phyloP scores from a whole-genome alignment of 1,284 basidiomycete species.

The Rhodotorula sp. region DNA sequence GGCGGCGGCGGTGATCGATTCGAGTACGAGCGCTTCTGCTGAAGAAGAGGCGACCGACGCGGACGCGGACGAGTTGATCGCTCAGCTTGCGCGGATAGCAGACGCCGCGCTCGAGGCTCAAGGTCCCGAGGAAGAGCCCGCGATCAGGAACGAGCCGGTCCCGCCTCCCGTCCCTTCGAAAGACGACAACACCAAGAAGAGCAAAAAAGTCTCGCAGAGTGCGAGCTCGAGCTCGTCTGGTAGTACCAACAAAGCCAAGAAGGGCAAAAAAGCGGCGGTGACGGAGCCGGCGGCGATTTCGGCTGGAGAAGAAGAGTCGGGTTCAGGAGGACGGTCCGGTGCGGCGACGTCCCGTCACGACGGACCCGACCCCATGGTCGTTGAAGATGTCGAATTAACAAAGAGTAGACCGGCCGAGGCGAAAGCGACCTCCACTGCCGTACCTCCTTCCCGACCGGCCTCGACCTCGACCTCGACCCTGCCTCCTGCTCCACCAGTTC shows the following conservation, averaged over 20 bases:
- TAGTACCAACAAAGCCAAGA: not conserved
- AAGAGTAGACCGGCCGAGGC: too few relatives aligned
- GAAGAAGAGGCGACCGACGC: not conserved
- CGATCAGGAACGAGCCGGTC: not conserved
- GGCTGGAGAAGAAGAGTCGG: too few relatives aligned
- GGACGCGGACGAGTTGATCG: constrained; percentile 19
- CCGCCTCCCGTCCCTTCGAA: not conserved
- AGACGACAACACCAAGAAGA: not conserved
- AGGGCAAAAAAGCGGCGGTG: not conserved
- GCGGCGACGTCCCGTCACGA: too few relatives aligned
- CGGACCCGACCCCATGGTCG: too few relatives aligned
- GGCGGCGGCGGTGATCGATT: not conserved
- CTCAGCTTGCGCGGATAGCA: constrained; percentile 19
- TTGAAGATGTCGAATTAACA: not conserved
- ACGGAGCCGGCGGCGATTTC: not conserved
- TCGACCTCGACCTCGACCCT: not conserved
- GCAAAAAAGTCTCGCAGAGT: constrained; percentile 3
- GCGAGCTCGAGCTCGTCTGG: not conserved
- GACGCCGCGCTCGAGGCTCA: constrained; percentile 25
- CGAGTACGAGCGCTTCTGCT: not conserved
- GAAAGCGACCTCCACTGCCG: not conserved
- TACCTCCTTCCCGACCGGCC: not conserved
- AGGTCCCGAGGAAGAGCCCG: not conserved
- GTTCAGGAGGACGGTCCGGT: too few relatives aligned
- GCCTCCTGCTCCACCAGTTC: not conserved